Base-by-base conservation (phyloP, 306 rosid species). In the Parietaria judaica region DNA sequence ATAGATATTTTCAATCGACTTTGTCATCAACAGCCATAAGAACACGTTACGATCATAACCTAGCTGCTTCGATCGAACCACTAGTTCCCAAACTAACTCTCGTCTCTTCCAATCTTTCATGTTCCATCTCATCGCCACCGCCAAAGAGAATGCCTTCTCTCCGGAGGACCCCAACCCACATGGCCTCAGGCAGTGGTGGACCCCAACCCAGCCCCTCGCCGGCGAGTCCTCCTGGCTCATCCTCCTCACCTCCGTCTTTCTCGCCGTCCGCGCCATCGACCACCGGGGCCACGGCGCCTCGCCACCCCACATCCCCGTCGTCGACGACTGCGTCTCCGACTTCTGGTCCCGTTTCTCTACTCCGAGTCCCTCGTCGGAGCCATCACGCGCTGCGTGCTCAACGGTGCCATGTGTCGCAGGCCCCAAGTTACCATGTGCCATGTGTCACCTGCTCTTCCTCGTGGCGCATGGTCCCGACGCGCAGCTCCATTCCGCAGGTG, bases 201-300 rank as follows among this genome's bases (percentile, higher is more conserved):
- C 72, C 63, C 99, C 99, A 0, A 38, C 83, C 1, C 47, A 54
- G 3, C 14, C 77, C 51, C 1, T 77, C 72, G 99, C 88, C 75
- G 96, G 99, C 65, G 96, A 92, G 67, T 74, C 96, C 79, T 88
- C 95, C 88, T 92, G 95, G 99, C 6, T 88, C 38, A n/a, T 92
- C 60, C 96, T 88, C 75, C 95, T 92, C 63, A 86, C 96, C 51
- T 86, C 99, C 54, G 80, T 92, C 1, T 35, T 80, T 78, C 82
- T 88, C 71, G 89, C 84, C 76, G 78, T 86, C 64, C 84, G 96
- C 69, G 99, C 99, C 66, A 72, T 92, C 49, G 99, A 92, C 37
- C 96, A 92, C 76, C 96, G 88, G 49, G 99, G 99, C 54, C 99
- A 92, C 66, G 99, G 99, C 39, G 99, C 70, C 95, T 92, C 72